Conservation (phyloP, 176 grass and related monocot species). For the Musa itinerans region DNA sequence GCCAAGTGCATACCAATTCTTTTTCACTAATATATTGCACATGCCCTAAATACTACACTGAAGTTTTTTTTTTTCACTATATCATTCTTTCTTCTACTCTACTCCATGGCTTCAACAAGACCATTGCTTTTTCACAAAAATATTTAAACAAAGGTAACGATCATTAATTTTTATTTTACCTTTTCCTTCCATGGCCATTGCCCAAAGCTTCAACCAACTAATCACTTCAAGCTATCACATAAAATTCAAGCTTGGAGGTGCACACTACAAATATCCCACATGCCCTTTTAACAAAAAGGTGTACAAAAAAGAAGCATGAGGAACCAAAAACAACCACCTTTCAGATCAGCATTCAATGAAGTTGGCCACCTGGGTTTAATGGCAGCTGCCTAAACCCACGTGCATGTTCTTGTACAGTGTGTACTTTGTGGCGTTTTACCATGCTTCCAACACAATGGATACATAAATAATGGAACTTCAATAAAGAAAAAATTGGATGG, state of each 20-base stretch:
- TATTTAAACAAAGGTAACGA: neutral
- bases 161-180: neutral
- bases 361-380: too few relatives aligned
- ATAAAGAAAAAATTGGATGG: too few relatives aligned
- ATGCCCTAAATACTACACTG: neutral
- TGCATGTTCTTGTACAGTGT: too few relatives aligned
- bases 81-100: neutral
- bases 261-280: neutral
- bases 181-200: neutral
- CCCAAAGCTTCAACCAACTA: neutral
- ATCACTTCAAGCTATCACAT: neutral
- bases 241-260: neutral
- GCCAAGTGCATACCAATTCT: neutral
- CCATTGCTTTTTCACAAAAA: neutral
- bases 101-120: neutral
- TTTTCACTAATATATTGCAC: neutral
- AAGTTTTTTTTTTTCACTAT: neutral
- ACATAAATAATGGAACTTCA: too few relatives aligned
- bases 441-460: too few relatives aligned
- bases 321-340: neutral
- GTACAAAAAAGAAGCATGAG: neutral
- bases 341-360: too few relatives aligned
- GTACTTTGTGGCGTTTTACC: too few relatives aligned
- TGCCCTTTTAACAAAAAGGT: neutral
- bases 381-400: too few relatives aligned